Base-by-base conservation (phyloP, 2,329 filamentous ascomycete genomes). In the Parastagonospora nodorum region DNA sequence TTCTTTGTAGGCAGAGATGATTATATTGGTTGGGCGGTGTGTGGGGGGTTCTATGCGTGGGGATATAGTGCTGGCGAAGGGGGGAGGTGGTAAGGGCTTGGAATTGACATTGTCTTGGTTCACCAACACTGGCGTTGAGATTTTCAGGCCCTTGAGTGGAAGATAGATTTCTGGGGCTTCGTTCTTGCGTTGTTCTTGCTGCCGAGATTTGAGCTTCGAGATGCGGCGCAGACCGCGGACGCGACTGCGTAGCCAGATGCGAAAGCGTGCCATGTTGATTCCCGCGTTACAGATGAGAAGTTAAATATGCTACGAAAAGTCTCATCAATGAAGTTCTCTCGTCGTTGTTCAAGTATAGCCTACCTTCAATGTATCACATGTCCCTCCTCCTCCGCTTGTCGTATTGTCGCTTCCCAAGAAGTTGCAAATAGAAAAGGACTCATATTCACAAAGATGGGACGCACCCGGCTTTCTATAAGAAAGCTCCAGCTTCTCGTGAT, bases 221-320 rank as follows among this genome's bases (percentile, higher is more conserved):
- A 32, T 36, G 15, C 33, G 41, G 4, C 53, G 42, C 38, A 51
- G 31, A 39, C 36, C 42, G 12, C 53, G 50, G 15, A 57, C 47
- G 10, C 50, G 45, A 42, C 44, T 43, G 14, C 49, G 45, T 10
- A 57, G 39, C 54, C 54, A 57, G 45, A 39, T 35, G 38, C 52
- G 40, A 35, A 53, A 46, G 48, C 54, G 54, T 5, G 54, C 44
- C 54, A 57, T 53, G 2, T 9, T 41, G 35, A 15, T 16, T 1
- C 15, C 14, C 10, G 19, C 2, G 14, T 4, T 15, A 15, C 16
- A 36, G 6, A 4, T 15, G 2, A 36, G 7, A 4, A 36, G 8
- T 36, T 15, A 5, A 15, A 6, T 36, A 4, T 5, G 12, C 33
- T 35, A 14, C 7, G 5, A 14, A 7, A 2, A 12, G 9, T 35